Base-by-base conservation (phyloP, 495 filamentous ascomycete species). In the Rhizodiscina lignyota region DNA sequence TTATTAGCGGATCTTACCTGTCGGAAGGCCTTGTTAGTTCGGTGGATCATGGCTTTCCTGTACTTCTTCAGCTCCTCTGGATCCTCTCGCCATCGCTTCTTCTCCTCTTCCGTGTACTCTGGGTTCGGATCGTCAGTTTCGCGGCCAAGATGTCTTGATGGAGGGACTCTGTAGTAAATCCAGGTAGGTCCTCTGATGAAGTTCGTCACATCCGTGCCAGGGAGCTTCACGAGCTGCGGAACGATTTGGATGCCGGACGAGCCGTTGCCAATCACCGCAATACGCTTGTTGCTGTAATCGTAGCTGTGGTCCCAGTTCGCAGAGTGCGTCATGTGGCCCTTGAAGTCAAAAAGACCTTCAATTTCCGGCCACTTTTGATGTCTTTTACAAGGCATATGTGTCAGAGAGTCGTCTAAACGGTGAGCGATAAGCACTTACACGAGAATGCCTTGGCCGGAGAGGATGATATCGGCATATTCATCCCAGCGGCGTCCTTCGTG, bases 141-240 rank as follows among this genome's bases (percentile, higher is more conserved):
- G 18, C 45, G 35, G 0, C 51, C 53, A 2, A 53, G 41, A 28
- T 51, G 48, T 39, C 45, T 52, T 4, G 49, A 49, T 0, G 52
- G 49, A 0, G 42, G 40, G 8, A 50, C 43, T 5, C 43, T 44
- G 30, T 34, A 40, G 23, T 35, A 34, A 8, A 57, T 45, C 77
- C 77, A 82, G 1, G 75, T 79, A 18, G 58, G 64, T 40, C 70
- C 74, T 13, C 78, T 66, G 4, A 68, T 70, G 35, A 77, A 82
- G 51, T 76, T 67, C 41, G 72, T 69, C 31, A 61, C 68, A 63
- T 72, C 45, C 49, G 59, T 44, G 43, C 70, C 56, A 44, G 68
- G 35, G 52, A 68, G 60, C 59, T 79, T 56, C n/a, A 74, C 52
- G n/a, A n/a, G n/a, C 2, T 60, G 61, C 0, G 70, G 63, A 4